phyloP scores from a whole-genome alignment of 768 basidiomycete species.

The Guyanaporus albipodus region DNA sequence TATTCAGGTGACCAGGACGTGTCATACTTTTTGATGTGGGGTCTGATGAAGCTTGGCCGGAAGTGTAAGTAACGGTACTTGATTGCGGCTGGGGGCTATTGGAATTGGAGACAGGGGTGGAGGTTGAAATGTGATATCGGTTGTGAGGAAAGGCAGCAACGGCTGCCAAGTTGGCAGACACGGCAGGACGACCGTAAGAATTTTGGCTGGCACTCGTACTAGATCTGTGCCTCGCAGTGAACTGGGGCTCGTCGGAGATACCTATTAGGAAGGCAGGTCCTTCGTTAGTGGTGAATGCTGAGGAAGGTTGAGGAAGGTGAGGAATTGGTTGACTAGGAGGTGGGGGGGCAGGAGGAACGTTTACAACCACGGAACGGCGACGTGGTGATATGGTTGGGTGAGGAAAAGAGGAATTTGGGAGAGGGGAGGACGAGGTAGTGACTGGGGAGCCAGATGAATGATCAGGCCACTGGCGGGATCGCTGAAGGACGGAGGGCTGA shows the following conservation, averaged over 20 bases:
- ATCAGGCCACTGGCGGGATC: constrained; percentile 35
- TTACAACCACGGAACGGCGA: constrained; percentile 66
- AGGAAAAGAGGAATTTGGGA: constrained; percentile 29
- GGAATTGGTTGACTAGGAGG: constrained; percentile 77
- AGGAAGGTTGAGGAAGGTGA: constrained; percentile 45
- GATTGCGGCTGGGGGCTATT: constrained; percentile 27
- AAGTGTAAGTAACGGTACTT: constrained; percentile 27
- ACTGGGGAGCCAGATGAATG: constrained; percentile 15
- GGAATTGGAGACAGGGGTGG: constrained; percentile 21
- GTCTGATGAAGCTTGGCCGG: constrained; percentile 51
- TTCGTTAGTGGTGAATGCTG: constrained; percentile 14
- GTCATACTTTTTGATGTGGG: constrained; percentile 53
- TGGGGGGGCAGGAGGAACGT: constrained; percentile 61
- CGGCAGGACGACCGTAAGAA: constrained; percentile 31
- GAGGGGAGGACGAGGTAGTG: constrained; percentile 32
- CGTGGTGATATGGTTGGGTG: constrained; percentile 38
- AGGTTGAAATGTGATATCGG: constrained; percentile 33
- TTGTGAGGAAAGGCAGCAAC: constrained; percentile 61
- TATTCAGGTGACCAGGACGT: constrained; percentile 21
- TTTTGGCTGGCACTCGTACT: constrained; percentile 34
- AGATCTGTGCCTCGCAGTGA: constrained; percentile 32
- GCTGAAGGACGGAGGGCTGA: constrained; percentile 27
- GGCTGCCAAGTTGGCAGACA: constrained; percentile 51
- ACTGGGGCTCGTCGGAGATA: constrained; percentile 28
- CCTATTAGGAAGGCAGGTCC: constrained; percentile 20